Percentiles rank a stretch among this genome's conserved stretches.
Conservation (phyloP, 2,329 filamentous ascomycete species). For the Colletotrichum sp. region DNA sequence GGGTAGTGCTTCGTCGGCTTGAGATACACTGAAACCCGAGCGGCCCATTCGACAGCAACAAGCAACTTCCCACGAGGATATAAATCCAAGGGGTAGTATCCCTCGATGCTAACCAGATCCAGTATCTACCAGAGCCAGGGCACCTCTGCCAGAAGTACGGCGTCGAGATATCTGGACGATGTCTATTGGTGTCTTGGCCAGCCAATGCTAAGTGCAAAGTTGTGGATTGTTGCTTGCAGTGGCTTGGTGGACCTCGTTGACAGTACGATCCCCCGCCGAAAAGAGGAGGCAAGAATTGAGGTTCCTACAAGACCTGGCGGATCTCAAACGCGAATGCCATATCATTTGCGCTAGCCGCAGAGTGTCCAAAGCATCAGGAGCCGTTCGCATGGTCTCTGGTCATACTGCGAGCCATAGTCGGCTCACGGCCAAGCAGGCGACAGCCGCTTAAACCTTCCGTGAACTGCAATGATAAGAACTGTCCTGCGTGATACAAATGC, state of each 20-base stretch:
- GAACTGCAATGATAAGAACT: background rate
- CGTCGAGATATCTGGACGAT: background rate
- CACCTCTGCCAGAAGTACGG: background rate
- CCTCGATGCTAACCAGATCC: background rate
- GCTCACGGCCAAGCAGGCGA: background rate
- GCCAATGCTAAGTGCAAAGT: background rate
- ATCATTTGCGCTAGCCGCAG: background rate
- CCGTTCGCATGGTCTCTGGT: background rate
- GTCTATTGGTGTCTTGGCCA: background rate
- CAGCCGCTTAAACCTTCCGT: background rate
- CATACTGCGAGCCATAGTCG: background rate
- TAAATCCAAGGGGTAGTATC: background rate
- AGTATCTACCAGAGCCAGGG: background rate
- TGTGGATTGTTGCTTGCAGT: background rate
- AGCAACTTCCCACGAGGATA: background rate
- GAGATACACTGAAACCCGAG: background rate
- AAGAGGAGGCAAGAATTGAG: background rate
- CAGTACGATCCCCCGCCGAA: background rate
- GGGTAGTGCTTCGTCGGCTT: conserved; percentile 42
- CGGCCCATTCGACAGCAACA: background rate
- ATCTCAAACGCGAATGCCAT: background rate
- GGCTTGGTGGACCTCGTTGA: background rate
- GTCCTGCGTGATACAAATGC: background rate
- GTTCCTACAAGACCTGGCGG: background rate
- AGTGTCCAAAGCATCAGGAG: background rate